These are phyloP conservation scores for Lagenidium giganteum DNA, from an alignment of 352 stramenopile genomes.

Conservation along the genomic window DNA sequence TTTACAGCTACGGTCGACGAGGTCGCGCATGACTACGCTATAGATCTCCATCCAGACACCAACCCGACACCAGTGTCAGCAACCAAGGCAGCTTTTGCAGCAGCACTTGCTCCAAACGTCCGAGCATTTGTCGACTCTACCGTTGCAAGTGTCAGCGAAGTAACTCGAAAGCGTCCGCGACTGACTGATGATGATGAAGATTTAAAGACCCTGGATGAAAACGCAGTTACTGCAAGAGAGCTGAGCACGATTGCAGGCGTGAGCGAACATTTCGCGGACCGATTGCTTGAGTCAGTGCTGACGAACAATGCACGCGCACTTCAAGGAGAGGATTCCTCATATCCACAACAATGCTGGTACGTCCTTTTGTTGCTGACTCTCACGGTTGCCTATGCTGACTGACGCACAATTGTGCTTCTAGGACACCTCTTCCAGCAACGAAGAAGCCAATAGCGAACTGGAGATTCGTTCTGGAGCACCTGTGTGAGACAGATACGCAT, in stretches of 20 bases:
- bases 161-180: constrained; percentile 8
- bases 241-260: constrained; percentile 9
- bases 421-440: constrained; percentile 46
- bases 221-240: neutral
- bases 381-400: neutral
- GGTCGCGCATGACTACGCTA: constrained; percentile 8
- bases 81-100: constrained; percentile 8
- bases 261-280: constrained; percentile 13
- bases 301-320: constrained; percentile 12
- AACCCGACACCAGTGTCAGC: neutral
- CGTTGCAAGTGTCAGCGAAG: constrained; percentile 3
- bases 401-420: constrained; percentile 11
- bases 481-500: constrained; percentile 4
- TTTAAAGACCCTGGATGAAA: neutral
- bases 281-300: constrained; percentile 17
- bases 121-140: constrained; percentile 11
- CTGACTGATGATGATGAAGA: constrained; percentile 1
- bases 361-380: neutral
- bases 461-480: constrained; percentile 59
- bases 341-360: constrained; percentile 25
- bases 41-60: constrained; percentile 1
- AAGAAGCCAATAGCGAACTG: constrained; percentile 66
- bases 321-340: constrained; percentile 17
- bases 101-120: constrained; percentile 14
- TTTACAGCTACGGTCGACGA: constrained; percentile 12